Evolutionary conservation across 2,329 filamentous ascomycete species (phyloP).

Genomic region (Didymella pomorum): DNA sequence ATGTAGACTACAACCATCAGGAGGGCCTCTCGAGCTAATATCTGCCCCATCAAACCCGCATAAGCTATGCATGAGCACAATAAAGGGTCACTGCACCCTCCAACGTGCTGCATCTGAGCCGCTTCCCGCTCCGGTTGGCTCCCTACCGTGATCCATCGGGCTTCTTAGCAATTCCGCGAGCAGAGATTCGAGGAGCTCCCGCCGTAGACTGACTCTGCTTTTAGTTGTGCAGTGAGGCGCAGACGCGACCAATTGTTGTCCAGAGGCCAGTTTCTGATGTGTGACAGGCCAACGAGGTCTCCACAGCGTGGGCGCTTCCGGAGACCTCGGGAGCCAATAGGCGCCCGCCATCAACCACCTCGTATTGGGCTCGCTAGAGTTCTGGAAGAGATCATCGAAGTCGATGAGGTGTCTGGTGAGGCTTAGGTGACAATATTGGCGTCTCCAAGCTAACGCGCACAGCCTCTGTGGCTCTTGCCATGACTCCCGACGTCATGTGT

Average conservation of each 20-base stretch:
- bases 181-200: slow-evolving; percentile 42
- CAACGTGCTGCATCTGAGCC: slow-evolving; percentile 32
- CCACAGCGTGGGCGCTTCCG: slow-evolving; percentile 40
- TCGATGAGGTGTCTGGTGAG: slow-evolving; percentile 22
- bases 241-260: slow-evolving; percentile 43
- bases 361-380: slow-evolving; percentile 14
- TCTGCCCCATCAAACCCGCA: slow-evolving; percentile 28
- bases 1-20: slow-evolving; percentile 16
- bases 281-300: slow-evolving; percentile 30
- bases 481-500: slow-evolving; percentile 13
- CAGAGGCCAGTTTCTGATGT: slow-evolving; percentile 30
- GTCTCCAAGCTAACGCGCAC: slow-evolving; percentile 10
- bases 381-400: slow-evolving; percentile 17
- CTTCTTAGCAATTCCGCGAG: slow-evolving; percentile 31
- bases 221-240: slow-evolving; percentile 44
- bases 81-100: slow-evolving; percentile 22
- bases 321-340: slow-evolving; percentile 37
- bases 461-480: slow-evolving; percentile 28
- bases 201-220: slow-evolving; percentile 36
- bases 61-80: slow-evolving; percentile 42
- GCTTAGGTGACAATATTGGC: slow-evolving; percentile 12
- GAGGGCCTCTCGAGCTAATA: slow-evolving; percentile 42
- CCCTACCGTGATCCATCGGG: slow-evolving; percentile 32
- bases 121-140: slow-evolving; percentile 41
- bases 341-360: slow-evolving; percentile 21